Evolutionary conservation across 2,329 filamentous ascomycete species (phyloP).

Genomic region (Diaporthe destruens): DNA sequence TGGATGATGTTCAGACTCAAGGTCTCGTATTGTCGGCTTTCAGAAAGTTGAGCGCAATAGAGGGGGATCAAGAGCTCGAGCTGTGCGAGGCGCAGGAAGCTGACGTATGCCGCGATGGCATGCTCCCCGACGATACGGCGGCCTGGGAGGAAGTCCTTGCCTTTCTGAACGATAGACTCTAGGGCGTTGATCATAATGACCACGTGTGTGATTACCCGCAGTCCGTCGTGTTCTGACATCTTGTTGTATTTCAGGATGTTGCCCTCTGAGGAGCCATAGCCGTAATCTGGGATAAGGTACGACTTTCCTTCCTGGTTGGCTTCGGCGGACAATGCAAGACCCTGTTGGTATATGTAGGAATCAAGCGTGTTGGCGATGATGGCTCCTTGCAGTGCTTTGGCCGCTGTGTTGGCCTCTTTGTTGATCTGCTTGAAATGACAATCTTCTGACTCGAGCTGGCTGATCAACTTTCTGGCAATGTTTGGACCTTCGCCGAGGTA

Average conservation of each 20-base stretch:
- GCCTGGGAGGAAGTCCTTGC: slow-evolving; percentile 55
- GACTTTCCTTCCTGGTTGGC: slow-evolving; percentile 58
- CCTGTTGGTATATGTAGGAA: slow-evolving; percentile 70
- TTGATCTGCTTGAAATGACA: slow-evolving; percentile 57
- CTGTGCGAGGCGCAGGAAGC: slow-evolving; percentile 78
- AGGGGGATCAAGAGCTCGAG: slow-evolving; percentile 85
- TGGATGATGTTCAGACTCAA: slow-evolving; percentile 83
- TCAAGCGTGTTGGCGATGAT: slow-evolving; percentile 75
- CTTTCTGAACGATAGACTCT: slow-evolving; percentile 57
- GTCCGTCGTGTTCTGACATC: slow-evolving; percentile 70
- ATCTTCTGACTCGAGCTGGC: slow-evolving; percentile 67
- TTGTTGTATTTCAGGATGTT: slow-evolving; percentile 63
- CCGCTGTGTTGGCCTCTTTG: slow-evolving; percentile 71
- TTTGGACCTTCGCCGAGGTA: slow-evolving; percentile 68
- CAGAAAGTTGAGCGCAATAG: slow-evolving; percentile 84
- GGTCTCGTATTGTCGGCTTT: slow-evolving; percentile 74
- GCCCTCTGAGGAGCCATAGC: slow-evolving; percentile 51
- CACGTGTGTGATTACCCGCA: slow-evolving; percentile 77
- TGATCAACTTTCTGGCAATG: slow-evolving; percentile 70
- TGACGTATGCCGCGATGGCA: slow-evolving; percentile 84
- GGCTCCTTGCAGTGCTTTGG: slow-evolving; percentile 82
- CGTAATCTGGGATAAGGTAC: slow-evolving; percentile 57
- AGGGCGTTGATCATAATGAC: slow-evolving; percentile 76
- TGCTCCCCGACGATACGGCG: slow-evolving; percentile 65
- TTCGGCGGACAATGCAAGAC: slow-evolving; percentile 61